These are phyloP conservation scores for Metschnikowia hibisci DNA, from an alignment of 805 yeast genomes.

Conservation along the genomic window DNA sequence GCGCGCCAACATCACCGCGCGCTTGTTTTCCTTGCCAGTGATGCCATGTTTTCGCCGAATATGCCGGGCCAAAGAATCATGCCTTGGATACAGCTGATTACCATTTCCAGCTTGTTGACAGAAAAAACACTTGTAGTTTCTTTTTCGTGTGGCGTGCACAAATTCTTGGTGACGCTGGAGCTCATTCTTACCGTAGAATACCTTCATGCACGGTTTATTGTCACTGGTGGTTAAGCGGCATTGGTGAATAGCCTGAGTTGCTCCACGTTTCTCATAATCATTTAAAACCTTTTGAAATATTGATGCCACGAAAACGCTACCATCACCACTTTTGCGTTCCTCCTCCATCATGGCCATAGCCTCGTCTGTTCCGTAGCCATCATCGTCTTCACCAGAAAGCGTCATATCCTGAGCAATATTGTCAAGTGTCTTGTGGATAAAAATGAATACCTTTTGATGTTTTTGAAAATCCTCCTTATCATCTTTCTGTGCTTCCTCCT, in stretches of 20 bases:
- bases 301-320: constrained; percentile 8
- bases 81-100: constrained; percentile 41
- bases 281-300: constrained; percentile 13
- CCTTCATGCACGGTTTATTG: constrained; percentile 32
- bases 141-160: constrained; percentile 43
- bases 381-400: constrained; percentile 9
- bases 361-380: constrained; percentile 11
- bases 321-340: constrained; percentile 2
- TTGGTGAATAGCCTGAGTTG: constrained; percentile 26
- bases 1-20: constrained; percentile 43
- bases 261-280: constrained; percentile 10
- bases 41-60: constrained; percentile 42
- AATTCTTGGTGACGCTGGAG: constrained; percentile 43
- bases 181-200: constrained; percentile 43
- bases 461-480: constrained; percentile 6
- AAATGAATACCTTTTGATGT: constrained; percentile 8
- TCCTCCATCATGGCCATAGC: constrained; percentile 6
- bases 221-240: constrained; percentile 37
- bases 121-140: constrained; percentile 38
- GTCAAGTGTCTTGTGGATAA: constrained; percentile 7
- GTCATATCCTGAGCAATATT: constrained; percentile 7
- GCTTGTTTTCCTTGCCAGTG: constrained; percentile 41
- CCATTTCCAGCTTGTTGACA: constrained; percentile 30
- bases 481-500: background rate
- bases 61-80: constrained; percentile 43